Evolutionary conservation across 2,329 filamentous ascomycete species (phyloP), one percentile per base, ranked within the genome.

Genomic region (Aspergillus nomiae): DNA sequence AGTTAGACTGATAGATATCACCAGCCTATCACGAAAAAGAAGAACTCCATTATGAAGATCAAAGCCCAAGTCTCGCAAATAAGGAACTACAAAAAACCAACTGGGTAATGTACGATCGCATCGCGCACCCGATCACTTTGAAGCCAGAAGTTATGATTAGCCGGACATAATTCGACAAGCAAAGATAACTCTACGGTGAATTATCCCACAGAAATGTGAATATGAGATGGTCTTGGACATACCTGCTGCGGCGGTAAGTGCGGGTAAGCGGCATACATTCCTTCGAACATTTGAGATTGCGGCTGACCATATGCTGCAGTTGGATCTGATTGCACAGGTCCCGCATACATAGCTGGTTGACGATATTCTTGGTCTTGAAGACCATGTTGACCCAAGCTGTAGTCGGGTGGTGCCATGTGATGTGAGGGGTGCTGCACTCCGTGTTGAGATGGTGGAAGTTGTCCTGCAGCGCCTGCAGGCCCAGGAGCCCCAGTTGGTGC

Each of bases 231-330:
- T 26, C 11, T 36, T 9, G n/a, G 16, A 68, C 86, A 76, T 84
- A 94, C 92, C 83, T 93, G 92, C 78, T 96, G 92, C 67, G 91
- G 87, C 70, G 90, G 89, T 86, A 97, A 92, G 65, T 88, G 82
- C 16, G 89, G 86, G 76, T 96, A 96, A 26, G 77, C 74, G 45
- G 86, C 86, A 77, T 98, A 98, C 85, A 97, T 97, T 67, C 87
- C 88, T 66, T 92, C 89, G 78, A 94, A 97, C 85, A 97, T 96
- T 66, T 88, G 82, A 53, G 79, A 75, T 70, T 91, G 90, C 53
- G 90, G 86, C 73, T 95, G 92, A 16, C 89, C 91, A 75, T 96
- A 96, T 14, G 87, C 85, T 58, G 87, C 86, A 54, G 87, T 85
- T 14, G 90, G 87, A 56, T 91, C 90, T 16, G 89, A 83, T 69